Evolutionary conservation across 73 alveolate genomes (phyloP), one percentile per base, ranked within the genome.

Genomic region (Paramecium sexaurelia): DNA sequence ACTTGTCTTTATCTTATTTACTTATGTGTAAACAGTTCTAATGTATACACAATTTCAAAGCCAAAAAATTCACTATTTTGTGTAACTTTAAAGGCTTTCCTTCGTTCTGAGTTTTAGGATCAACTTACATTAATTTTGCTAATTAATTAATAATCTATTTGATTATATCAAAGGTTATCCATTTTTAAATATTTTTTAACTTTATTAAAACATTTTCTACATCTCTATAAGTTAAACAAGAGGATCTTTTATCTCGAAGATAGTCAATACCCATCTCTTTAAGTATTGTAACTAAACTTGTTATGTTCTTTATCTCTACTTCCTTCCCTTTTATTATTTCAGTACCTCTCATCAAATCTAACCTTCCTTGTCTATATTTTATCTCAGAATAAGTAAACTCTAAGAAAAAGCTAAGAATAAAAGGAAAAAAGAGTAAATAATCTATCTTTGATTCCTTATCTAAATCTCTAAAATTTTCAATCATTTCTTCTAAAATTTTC

Each of bases 191-290:
- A 73, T 73, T 73, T 41, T 73, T 73, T 29, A 73, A 73, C 35
- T 73, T 73, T 15, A 73, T 27, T 32, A 73, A 32, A 32, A 73
- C 55, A 24, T 73, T 73, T 9, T 73, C 87, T 0, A 73, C 45
- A 73, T 73, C 87, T 33, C 87, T 36, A 73, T 35, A 73, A 1
- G 57, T 73, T n/a, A 73, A 0, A 32, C 35, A 24, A 13, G 13
- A 13, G 3, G 39, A 17, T 29, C 45, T 0, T 37, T 73, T 73
- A 35, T 73, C 55, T 35, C 57, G 7, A 20, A 73, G 32, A 73
- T 73, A 73, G 35, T 73, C 87, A 13, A 73, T 73, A 3, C 87
- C 87, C 87, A 73, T 73, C 45, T 73, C 87, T 7, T 33, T 73
- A n/a, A 73, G 57, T 20, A 73, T 37, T 15, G 87, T 73, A 33